Evolutionary conservation across 2,329 filamentous ascomycete species (phyloP).

Genomic region (Tolypocladium sp.): DNA sequence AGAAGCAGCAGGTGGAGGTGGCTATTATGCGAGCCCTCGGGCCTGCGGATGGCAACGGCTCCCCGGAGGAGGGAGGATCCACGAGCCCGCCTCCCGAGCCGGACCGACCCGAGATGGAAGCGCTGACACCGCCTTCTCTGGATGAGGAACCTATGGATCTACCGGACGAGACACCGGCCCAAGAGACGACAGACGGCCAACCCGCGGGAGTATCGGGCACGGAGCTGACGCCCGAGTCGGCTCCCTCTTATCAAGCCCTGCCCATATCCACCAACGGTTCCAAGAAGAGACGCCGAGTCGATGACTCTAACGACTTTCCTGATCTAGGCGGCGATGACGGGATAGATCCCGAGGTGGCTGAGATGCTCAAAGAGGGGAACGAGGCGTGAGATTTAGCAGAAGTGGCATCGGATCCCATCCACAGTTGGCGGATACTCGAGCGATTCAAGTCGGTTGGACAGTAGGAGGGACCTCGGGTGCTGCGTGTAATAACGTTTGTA

Average conservation of each 20-base stretch:
- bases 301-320: constrained; percentile 41
- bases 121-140: constrained; percentile 70
- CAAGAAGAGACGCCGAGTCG: constrained; percentile 48
- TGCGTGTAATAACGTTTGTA: not conserved
- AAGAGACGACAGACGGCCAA: constrained; percentile 9
- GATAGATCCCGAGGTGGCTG: constrained; percentile 47
- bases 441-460: not conserved
- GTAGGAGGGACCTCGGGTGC: not conserved
- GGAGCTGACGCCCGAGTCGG: constrained; percentile 29
- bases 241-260: constrained; percentile 38
- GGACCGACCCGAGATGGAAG: constrained; percentile 73
- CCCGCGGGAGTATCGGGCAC: constrained; percentile 16
- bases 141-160: constrained; percentile 23
- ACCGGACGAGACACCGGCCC: constrained; percentile 7
- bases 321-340: constrained; percentile 45
- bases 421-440: not conserved
- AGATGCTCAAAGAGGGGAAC: constrained; percentile 39
- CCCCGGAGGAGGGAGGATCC: constrained; percentile 36
- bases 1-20: constrained; percentile 83
- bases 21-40: constrained; percentile 80
- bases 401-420: not conserved
- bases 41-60: constrained; percentile 42
- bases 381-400: constrained; percentile 1
- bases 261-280: constrained; percentile 41
- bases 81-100: constrained; percentile 46